Base-by-base conservation (phyloP, 2,329 filamentous ascomycete genomes). In the Stemphylium beticola region DNA sequence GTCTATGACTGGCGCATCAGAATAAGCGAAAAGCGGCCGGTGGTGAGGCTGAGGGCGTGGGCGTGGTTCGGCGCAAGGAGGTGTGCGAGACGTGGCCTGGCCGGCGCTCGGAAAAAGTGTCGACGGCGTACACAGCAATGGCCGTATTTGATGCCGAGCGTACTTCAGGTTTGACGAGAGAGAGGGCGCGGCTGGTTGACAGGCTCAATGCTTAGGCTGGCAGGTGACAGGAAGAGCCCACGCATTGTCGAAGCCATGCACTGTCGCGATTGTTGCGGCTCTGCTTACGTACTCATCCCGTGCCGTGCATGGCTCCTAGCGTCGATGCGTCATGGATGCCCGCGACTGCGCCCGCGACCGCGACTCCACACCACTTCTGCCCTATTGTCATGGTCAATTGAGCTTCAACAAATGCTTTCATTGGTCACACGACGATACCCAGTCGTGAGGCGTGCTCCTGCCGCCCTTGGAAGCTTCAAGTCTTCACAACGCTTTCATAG, bases 1-100 rank as follows among this genome's bases (percentile, higher is more conserved):
- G 55, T 65, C 69, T 74, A 75, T 61, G 53, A 45, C 49, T 37
- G 59, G 64, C 39, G 72, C 73, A 75, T 75, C 65, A 73, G 69
- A 69, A 65, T 58, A 24, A 53, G 53, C 26, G 26, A 29, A 56
- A 58, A 39, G 29, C 37, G 54, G 31, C 29, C 15, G 48, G 44
- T 42, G 52, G 54, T 44, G 15, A 33, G 31, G 53, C 53, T 60
- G 59, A 55, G 44, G 55, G 43, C 49, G 62, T 45, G 57, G 52
- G 59, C 44, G 56, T 47, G 51, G 45, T 51, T 58, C 53, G 55
- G 67, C 62, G 62, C 60, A 62, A 59, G 65, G 67, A 66, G 65
- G 59, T 58, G 57, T 56, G 53, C 60, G 66, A 71, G 62, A 73
- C 56, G 68, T 68, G 68, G 69, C 69, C 68, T 62, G 62, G 65